Evolutionary conservation across 305 asterid genomes (phyloP).

Genomic region (Fraxinus angustifolia): DNA sequence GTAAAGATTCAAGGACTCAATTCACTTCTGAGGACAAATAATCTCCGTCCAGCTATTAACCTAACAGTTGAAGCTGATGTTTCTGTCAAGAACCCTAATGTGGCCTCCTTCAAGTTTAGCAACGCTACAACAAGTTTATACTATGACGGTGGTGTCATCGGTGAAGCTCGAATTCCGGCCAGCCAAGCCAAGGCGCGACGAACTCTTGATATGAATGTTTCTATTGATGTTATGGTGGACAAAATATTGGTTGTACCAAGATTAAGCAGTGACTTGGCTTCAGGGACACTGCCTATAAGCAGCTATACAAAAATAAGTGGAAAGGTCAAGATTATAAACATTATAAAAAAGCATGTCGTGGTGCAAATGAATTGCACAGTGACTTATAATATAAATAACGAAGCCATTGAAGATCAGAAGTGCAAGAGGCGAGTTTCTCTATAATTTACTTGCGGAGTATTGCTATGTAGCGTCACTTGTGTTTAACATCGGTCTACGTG

Average conservation of each 20-base stretch:
- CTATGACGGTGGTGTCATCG: constrained; percentile 31
- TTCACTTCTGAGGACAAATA: constrained; percentile 17
- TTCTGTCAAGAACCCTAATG: constrained; percentile 43
- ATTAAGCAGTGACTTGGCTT: constrained; percentile 26
- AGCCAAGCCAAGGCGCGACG: constrained; percentile 35
- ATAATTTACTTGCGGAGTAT: background rate
- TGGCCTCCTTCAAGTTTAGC: constrained; percentile 39
- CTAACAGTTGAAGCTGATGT: constrained; percentile 33
- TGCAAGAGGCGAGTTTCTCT: constrained; percentile 27
- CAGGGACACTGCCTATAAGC: constrained; percentile 21
- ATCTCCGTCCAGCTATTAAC: constrained; percentile 23
- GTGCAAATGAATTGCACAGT: constrained; percentile 43
- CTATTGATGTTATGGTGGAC: constrained; percentile 31
- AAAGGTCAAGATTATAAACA: constrained; percentile 31
- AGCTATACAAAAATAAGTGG: constrained; percentile 33
- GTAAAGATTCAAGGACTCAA: constrained; percentile 32
- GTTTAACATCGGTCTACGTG: background rate
- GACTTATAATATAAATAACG: constrained; percentile 25
- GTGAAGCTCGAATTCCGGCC: constrained; percentile 26
- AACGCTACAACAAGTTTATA: constrained; percentile 24
- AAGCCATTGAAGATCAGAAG: constrained; percentile 22
- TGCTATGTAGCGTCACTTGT: background rate
- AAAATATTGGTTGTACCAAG: constrained; percentile 9
- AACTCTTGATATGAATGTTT: constrained; percentile 26
- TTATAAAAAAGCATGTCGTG: constrained; percentile 28